These are phyloP conservation scores for Yamadazyma laniorum DNA, from an alignment of 805 yeast species.

Conservation along the genomic window DNA sequence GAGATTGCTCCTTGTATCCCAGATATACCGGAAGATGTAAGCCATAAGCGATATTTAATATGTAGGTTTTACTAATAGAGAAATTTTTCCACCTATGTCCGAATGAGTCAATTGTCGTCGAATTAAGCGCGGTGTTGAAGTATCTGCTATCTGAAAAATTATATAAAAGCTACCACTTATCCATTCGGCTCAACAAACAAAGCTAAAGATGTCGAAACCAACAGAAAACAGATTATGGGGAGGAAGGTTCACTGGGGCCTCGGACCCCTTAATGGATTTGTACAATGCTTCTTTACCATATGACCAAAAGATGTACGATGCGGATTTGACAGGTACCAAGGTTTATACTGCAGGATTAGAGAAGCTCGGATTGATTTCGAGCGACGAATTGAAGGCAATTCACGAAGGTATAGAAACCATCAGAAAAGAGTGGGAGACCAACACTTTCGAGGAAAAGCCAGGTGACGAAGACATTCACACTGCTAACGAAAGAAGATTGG, in stretches of 20 bases:
- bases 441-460: constrained; percentile 66
- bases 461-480: constrained; percentile 99
- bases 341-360: constrained; percentile 87
- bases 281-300: constrained; percentile 97
- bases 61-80: no score
- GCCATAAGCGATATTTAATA: constrained; percentile 58
- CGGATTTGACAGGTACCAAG: constrained; percentile 90
- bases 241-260: constrained; percentile 95
- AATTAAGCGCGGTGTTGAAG: constrained; percentile 16
- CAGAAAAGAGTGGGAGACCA: constrained; percentile 76
- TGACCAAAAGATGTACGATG: constrained; percentile 91
- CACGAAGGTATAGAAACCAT: constrained; percentile 78
- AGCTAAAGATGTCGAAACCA: constrained; percentile 33
- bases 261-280: constrained; percentile 96
- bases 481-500: constrained; percentile 96
- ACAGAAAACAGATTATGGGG: constrained; percentile 89
- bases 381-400: constrained; percentile 72
- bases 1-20: constrained; percentile 97
- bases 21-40: constrained; percentile 97
- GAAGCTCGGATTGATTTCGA: constrained; percentile 71
- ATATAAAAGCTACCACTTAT: not conserved
- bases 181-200: not conserved
- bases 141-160: constrained; percentile 1
- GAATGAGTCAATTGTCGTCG: no score
- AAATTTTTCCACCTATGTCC: no score